Conservation (phyloP, 192 early-diverging fungal genomes). For the Gryganskiella cystojenkinii region DNA sequence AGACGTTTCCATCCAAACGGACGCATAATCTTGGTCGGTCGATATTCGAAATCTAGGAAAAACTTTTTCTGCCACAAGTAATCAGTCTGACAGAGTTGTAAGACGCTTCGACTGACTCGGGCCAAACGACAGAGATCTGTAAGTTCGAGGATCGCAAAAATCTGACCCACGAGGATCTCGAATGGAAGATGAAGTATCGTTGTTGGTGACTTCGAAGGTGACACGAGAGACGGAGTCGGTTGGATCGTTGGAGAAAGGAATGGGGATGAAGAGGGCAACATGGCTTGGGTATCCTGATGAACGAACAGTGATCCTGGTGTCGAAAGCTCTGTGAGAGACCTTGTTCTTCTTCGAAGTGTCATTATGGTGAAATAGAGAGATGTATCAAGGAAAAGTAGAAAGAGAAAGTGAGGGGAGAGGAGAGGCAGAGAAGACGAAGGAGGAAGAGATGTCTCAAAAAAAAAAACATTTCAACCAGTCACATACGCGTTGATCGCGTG, state of each 20-base stretch:
- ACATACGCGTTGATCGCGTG: too few relatives aligned
- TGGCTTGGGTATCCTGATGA: too few relatives aligned
- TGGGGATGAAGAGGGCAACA: neutral
- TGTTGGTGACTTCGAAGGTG: neutral
- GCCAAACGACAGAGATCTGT: conserved; percentile 13
- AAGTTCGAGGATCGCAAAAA: conserved; percentile 13
- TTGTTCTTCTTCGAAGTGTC: too few relatives aligned
- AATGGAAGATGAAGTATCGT: conserved; percentile 19
- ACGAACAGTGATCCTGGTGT: too few relatives aligned
- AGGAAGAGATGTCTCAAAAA: neutral
- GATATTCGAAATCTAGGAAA: conserved; percentile 21
- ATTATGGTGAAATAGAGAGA: too few relatives aligned
- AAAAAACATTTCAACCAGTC: too few relatives aligned
- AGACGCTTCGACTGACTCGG: conserved; percentile 1
- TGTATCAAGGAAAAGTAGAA: too few relatives aligned
- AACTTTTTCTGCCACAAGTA: conserved; percentile 49
- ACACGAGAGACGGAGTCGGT: neutral
- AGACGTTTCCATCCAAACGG: conserved; percentile 35
- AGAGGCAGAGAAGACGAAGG: neutral
- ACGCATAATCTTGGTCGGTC: conserved; percentile 4
- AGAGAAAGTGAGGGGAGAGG: neutral
- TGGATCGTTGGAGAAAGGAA: neutral
- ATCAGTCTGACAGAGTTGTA: conserved; percentile 17
- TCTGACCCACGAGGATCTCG: conserved; percentile 36
- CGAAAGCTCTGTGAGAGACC: too few relatives aligned